These are phyloP conservation scores for Nemania sp. DNA, from an alignment of 2,329 filamentous ascomycete genomes.

Conservation along the genomic window DNA sequence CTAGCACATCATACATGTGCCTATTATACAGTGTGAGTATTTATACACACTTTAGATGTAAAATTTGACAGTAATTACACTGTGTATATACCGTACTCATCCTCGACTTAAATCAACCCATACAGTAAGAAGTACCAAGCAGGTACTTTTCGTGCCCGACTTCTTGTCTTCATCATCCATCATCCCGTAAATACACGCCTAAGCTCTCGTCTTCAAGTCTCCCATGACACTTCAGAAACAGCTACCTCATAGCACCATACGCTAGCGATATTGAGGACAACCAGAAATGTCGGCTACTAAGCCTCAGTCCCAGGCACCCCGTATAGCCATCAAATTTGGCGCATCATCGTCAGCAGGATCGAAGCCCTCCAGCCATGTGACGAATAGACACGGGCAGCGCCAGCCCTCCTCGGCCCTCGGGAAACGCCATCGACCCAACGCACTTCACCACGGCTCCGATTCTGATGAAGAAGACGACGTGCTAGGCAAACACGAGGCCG, in stretches of 20 bases:
- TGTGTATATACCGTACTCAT: too few relatives aligned
- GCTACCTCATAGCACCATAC: background rate
- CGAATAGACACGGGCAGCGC: slow-evolving; percentile 35
- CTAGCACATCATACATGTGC: too few relatives aligned
- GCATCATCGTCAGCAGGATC: slow-evolving; percentile 37
- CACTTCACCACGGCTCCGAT: slow-evolving; percentile 49
- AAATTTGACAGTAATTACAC: too few relatives aligned
- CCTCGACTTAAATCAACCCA: too few relatives aligned
- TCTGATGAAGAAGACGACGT: slow-evolving; percentile 46
- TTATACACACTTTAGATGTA: too few relatives aligned
- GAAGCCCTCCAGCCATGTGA: slow-evolving; percentile 35
- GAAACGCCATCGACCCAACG: slow-evolving; percentile 52
- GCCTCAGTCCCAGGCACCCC: slow-evolving; percentile 38
- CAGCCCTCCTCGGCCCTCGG: slow-evolving; percentile 51
- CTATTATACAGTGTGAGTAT: too few relatives aligned
- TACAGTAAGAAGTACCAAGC: too few relatives aligned
- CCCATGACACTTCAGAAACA: background rate
- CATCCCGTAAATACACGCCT: too few relatives aligned
- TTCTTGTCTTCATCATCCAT: too few relatives aligned
- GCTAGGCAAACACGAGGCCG: slow-evolving; percentile 36
- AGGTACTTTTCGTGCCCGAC: too few relatives aligned
- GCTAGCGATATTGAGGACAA: background rate
- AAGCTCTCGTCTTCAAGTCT: background rate
- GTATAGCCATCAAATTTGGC: slow-evolving; percentile 57
- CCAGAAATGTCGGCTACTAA: slow-evolving; percentile 46